Base-by-base conservation (phyloP, 495 filamentous ascomycete genomes). In the Coniosporium apollinis region DNA sequence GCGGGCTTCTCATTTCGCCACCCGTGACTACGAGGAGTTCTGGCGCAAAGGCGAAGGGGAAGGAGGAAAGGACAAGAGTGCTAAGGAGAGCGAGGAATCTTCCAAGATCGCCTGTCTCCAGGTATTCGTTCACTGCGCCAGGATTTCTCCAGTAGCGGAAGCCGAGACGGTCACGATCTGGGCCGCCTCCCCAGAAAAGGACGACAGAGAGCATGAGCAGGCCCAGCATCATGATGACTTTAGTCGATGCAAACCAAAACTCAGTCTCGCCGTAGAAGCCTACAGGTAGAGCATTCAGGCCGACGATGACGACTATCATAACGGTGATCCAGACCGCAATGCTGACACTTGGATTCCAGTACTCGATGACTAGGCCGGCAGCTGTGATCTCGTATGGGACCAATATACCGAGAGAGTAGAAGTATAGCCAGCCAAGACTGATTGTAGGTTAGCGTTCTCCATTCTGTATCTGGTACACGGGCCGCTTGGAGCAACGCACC, bases 121-220 rank as follows among this genome's bases (percentile, higher is more conserved):
- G 57, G 20, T 70, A 62, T 1, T 39, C 50, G 24, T 53, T 58
- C 6, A 49, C 50, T 9, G 57, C 52, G 3, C 52, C 50, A 1
- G 51, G 51, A 30, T 54, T n/a, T 4, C 51, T 32, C 56, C 54
- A 59, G 34, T 50, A 57, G n/a, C 54, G 39, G 38, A 59, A 57
- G 25, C 56, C 56, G 2, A 56, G 41, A 5, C 51, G 34, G 24
- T 54, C 54, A 60, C 65, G 69, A 19, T 61, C 56, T 0, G 68
- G 58, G 1, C 72, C 66, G 5, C 68, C 76, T 9, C 77, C 77
- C 15, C 69, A 61, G 46, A 74, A 67, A 36, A 75, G 65, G 36
- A 79, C 69, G 43, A 83, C 64, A n/a, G 72, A 70, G 36, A 81
- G 59, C 25, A 80, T 54, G 47, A 80, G 65, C 19, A 83, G 62